Percentiles rank a stretch among this genome's conserved stretches.
phyloP scores from a whole-genome alignment of 2,329 filamentous ascomycete genomes.

The Aspergillus carbonarius region DNA sequence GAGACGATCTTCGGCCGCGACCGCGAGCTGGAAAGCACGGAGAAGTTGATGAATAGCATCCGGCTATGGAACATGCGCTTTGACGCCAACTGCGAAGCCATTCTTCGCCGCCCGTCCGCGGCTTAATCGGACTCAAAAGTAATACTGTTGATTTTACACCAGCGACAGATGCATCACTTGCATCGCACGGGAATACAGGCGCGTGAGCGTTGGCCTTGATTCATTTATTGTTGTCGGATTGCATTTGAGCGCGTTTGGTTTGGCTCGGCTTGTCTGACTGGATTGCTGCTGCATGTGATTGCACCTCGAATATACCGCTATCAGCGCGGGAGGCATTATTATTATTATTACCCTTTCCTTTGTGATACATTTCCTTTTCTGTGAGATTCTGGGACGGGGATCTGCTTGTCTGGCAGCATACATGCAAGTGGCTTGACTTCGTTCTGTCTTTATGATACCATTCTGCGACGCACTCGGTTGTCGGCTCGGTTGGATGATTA shows the following conservation, averaged over 20 bases:
- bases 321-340: conserved; percentile 18
- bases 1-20: conserved; percentile 93
- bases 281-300: conserved; percentile 27
- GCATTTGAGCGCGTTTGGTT: conserved; percentile 39
- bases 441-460: conserved; percentile 38
- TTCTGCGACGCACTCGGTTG: conserved; percentile 28
- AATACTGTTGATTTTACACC: conserved; percentile 2
- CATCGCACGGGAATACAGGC: conserved; percentile 1
- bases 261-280: conserved; percentile 25
- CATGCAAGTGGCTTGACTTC: conserved; percentile 25
- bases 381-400: conserved; percentile 12
- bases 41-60: conserved; percentile 88
- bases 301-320: conserved; percentile 12
- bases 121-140: conserved; percentile 27
- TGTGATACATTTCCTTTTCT: conserved; percentile 11
- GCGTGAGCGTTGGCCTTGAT: conserved; percentile 1
- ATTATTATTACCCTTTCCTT: conserved; percentile 22
- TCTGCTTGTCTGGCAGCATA: conserved; percentile 18
- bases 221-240: conserved; percentile 21
- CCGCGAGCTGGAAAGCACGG: conserved; percentile 82
- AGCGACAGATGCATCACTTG: background rate
- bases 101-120: conserved; percentile 60
- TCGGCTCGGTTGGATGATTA: conserved; percentile 21
- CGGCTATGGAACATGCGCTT: conserved; percentile 90
- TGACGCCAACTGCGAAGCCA: conserved; percentile 92